Evolutionary conservation across 2,329 filamentous ascomycete genomes (phyloP).

Genomic region (Cytospora leucostoma): DNA sequence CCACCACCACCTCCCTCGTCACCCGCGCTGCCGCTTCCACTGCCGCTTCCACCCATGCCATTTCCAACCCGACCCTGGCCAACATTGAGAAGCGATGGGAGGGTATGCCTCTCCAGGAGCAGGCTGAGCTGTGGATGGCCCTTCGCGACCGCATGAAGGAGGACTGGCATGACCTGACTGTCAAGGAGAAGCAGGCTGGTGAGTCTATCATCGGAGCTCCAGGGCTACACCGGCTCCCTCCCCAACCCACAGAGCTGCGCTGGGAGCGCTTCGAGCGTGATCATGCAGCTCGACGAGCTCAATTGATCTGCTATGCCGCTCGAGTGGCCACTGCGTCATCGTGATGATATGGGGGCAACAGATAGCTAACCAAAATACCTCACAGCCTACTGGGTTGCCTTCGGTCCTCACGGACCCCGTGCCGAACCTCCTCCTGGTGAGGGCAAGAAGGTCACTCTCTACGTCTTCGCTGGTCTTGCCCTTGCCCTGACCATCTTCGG

Average conservation of each 20-base stretch:
- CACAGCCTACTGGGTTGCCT: constrained; percentile 97
- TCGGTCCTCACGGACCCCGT: constrained; percentile 93
- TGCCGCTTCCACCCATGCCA: constrained; percentile 77
- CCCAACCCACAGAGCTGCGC: background rate
- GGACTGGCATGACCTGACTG: constrained; percentile 91
- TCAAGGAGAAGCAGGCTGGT: constrained; percentile 99
- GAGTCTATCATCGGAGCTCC: constrained; percentile 48
- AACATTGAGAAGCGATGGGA: constrained; percentile 99
- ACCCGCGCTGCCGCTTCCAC: constrained; percentile 63
- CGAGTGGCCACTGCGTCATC: constrained; percentile 28
- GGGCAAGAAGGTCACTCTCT: constrained; percentile 73
- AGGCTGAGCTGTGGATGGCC: constrained; percentile 98
- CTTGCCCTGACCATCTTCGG: constrained; percentile 72
- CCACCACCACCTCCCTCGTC: constrained; percentile 41
- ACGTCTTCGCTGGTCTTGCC: constrained; percentile 68
- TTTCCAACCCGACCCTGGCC: constrained; percentile 95
- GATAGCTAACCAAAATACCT: constrained; percentile 43
- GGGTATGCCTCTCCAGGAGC: constrained; percentile 94
- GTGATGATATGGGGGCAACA: constrained; percentile 18
- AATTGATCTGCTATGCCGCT: constrained; percentile 25
- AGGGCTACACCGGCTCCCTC: background rate
- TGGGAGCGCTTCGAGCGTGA: background rate
- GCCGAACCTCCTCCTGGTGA: constrained; percentile 81
- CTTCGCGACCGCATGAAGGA: constrained; percentile 98
- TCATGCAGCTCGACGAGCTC: background rate